These are phyloP conservation scores for Clarireedia monteithiana DNA, from an alignment of 2,329 filamentous ascomycete genomes.

Conservation along the genomic window DNA sequence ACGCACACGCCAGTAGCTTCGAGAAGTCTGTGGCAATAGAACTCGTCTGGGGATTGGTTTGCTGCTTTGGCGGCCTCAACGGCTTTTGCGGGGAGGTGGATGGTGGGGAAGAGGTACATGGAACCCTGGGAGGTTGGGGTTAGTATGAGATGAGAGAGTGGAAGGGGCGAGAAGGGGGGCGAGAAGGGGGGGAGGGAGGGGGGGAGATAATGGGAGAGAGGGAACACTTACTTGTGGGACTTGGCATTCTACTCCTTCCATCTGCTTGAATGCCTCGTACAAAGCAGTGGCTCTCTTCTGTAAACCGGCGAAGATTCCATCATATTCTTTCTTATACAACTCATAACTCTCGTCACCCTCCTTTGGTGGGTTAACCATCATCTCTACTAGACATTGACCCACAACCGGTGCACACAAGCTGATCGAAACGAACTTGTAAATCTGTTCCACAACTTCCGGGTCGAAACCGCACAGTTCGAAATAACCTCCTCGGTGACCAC, in stretches of 20 bases:
- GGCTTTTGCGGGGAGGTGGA: slow-evolving; percentile 70
- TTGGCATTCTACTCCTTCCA: slow-evolving; percentile 93
- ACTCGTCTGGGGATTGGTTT: slow-evolving; percentile 75
- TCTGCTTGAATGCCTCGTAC: slow-evolving; percentile 82
- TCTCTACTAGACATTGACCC: slow-evolving; percentile 90
- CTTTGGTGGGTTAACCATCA: slow-evolving; percentile 94
- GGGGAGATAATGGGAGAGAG: slow-evolving; percentile 19
- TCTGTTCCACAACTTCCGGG: slow-evolving; percentile 75
- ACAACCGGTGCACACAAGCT: slow-evolving; percentile 92
- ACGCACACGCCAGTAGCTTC: slow-evolving; percentile 94
- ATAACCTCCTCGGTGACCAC: slow-evolving; percentile 94
- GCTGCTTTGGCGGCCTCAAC: slow-evolving; percentile 67
- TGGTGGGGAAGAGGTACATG: slow-evolving; percentile 99
- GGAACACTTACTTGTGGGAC: slow-evolving; percentile 52
- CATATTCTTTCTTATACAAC: slow-evolving; percentile 80
- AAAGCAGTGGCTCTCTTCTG: slow-evolving; percentile 74
- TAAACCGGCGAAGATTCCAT: slow-evolving; percentile 70
- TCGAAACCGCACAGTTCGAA: slow-evolving; percentile 94
- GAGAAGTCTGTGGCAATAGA: slow-evolving; percentile 85
- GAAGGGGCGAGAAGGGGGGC: slow-evolving; percentile 7
- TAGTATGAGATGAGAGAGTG: neutral
- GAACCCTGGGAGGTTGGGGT: slow-evolving; percentile 52
- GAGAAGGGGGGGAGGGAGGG: slow-evolving; percentile 11
- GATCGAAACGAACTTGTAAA: slow-evolving; percentile 98
- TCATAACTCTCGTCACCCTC: slow-evolving; percentile 76